These are phyloP conservation scores for Alloteropsis semialata DNA, from an alignment of 176 grass and related monocot species.

Conservation along the genomic window DNA sequence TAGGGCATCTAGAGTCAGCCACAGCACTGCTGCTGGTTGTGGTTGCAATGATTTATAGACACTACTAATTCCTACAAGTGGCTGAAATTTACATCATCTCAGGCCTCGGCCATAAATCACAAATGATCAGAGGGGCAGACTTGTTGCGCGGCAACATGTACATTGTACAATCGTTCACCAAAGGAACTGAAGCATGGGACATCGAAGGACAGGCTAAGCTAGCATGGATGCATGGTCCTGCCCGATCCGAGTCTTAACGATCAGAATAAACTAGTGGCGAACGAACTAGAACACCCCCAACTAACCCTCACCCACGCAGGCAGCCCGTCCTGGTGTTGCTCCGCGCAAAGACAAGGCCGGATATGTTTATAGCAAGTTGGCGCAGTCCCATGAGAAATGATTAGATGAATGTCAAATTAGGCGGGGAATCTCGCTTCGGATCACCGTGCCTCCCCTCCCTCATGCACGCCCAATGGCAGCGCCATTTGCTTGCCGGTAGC, in stretches of 20 bases:
- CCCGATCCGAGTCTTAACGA: not conserved
- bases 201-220: not conserved
- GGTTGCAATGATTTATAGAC: not conserved
- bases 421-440: constrained; percentile 41
- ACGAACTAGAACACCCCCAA: constrained; percentile 10
- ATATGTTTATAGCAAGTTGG: constrained; percentile 24
- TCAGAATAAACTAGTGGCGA: not conserved
- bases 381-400: constrained; percentile 47
- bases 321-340: constrained; percentile 41
- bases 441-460: constrained; percentile 13
- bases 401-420: constrained; percentile 45
- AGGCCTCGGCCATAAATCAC: not conserved
- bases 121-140: not conserved
- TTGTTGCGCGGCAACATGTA: not conserved
- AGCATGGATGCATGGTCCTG: constrained; percentile 13
- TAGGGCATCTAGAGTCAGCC: not conserved
- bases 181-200: not conserved
- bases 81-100: not conserved
- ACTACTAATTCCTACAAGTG: not conserved
- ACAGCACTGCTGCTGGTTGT: no score
- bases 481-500: constrained; percentile 23
- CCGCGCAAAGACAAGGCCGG: constrained; percentile 25
- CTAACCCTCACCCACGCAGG: constrained; percentile 26
- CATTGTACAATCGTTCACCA: not conserved
- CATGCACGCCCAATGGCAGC: constrained; percentile 7